Evolutionary conservation across 2,329 filamentous ascomycete species (phyloP), one percentile per base, ranked within the genome.

Genomic region (Aspergillus ruber): DNA sequence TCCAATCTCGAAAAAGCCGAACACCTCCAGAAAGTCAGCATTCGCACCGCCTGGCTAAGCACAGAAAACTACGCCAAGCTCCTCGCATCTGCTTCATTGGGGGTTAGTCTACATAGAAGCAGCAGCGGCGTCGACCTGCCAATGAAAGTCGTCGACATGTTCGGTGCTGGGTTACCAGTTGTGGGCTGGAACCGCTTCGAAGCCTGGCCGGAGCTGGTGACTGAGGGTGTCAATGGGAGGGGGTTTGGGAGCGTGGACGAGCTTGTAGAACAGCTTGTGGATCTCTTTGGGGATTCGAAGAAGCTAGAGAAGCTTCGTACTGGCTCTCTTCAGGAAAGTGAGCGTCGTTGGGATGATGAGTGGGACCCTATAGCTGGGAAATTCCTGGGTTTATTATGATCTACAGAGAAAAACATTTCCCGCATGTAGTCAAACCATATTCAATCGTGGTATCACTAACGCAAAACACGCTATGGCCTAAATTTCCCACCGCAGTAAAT

Each of bases 131-230:
- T 98, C 0, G 93, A 98, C 68, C 74, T 98, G 17, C 93, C 93
- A 0, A 98, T 98, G 93, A 98, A 98, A 71, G 90, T 98, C 1
- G 90, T 98, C 12, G 93, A 98, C 65, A 96, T 98, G 90, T 97
- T 98, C 65, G 93, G 93, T 2, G 86, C 90, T 0, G 93, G 91
- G 0, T 73, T 98, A 23, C 93, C 93, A 0, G 93, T 98, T 0
- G 84, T 85, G 0, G 91, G 90, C 3, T 97, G 93, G 77, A 81
- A 81, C 21, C 79, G 80, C 2, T 98, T 95, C 62, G 84, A 90
- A 63, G 91, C 90, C 52, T 95, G 95, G 77, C 75, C 81, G 2
- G 93, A 98, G 71, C 74, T 98, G n/a, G 87, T 98, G 21, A 85
- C 80, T 45, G 90, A 97, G 60, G 86, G 87, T 0, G 75, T 83